Conservation (phyloP, 2,329 filamentous ascomycete genomes). For the Botrytis squamosa region DNA sequence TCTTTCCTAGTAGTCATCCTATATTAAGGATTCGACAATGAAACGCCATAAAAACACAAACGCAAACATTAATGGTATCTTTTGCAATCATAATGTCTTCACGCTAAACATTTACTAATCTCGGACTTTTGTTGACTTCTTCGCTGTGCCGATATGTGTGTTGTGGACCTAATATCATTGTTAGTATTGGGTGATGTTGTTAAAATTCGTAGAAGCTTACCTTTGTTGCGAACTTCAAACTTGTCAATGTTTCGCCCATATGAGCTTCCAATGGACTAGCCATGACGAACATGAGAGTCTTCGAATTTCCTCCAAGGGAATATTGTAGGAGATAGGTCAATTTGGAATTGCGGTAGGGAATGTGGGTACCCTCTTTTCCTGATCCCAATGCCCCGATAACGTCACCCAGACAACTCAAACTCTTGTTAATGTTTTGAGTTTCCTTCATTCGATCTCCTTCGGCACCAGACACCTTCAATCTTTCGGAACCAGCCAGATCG, state of each 20-base stretch:
- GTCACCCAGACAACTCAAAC: constrained; percentile 85
- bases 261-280: constrained; percentile 88
- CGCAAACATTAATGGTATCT: constrained; percentile 21
- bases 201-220: constrained; percentile 47
- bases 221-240: constrained; percentile 93
- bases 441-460: constrained; percentile 87
- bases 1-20: constrained; percentile 15
- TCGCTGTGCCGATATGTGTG: constrained; percentile 88
- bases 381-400: constrained; percentile 91
- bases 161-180: constrained; percentile 64
- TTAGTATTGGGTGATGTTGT: constrained; percentile 25
- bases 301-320: constrained; percentile 89
- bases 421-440: constrained; percentile 97
- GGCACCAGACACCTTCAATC: constrained; percentile 81
- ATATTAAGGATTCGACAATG: not conserved
- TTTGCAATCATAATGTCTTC: constrained; percentile 14
- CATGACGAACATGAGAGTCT: constrained; percentile 99
- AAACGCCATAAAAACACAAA: constrained; percentile 17
- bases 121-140: constrained; percentile 64
- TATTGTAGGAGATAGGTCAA: constrained; percentile 94
- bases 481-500: constrained; percentile 89
- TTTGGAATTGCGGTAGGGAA: constrained; percentile 96
- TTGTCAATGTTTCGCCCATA: constrained; percentile 88
- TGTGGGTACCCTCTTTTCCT: constrained; percentile 72
- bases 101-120: constrained; percentile 30